These are phyloP conservation scores for Glonium stellatum DNA, from an alignment of 495 filamentous ascomycete genomes.

Conservation along the genomic window DNA sequence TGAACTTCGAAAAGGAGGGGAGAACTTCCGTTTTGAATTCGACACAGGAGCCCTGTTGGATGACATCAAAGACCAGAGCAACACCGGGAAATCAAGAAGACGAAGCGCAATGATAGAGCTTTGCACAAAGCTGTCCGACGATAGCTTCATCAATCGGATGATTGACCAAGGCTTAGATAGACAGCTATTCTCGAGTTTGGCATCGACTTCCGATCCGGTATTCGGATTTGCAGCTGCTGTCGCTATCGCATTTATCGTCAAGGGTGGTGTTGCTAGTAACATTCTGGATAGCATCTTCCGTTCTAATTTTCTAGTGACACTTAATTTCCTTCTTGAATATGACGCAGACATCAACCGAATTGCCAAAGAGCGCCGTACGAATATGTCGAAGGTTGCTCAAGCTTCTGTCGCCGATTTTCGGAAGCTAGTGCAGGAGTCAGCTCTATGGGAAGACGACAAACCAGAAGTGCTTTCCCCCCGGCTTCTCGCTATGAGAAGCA, in stretches of 20 bases:
- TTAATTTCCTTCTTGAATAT: constrained; percentile 48
- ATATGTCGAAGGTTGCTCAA: constrained; percentile 59
- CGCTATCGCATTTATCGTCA: constrained; percentile 50
- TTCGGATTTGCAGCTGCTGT: constrained; percentile 52
- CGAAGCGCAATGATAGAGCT: constrained; percentile 56
- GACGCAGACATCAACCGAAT: constrained; percentile 47
- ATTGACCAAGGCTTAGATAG: constrained; percentile 65
- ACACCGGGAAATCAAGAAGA: constrained; percentile 42
- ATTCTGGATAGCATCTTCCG: constrained; percentile 45
- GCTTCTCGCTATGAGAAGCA: constrained; percentile 53
- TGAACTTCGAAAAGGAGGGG: constrained; percentile 79
- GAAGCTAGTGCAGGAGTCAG: constrained; percentile 42
- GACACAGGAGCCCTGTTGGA: constrained; percentile 78
- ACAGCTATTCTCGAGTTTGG: constrained; percentile 52
- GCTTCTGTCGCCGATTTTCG: constrained; percentile 47
- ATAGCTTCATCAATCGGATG: constrained; percentile 67
- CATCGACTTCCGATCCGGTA: constrained; percentile 34
- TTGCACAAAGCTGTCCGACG: constrained; percentile 49
- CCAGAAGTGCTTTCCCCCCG: constrained; percentile 54
- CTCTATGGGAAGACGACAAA: constrained; percentile 49
- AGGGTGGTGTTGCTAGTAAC: constrained; percentile 43
- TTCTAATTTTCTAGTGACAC: constrained; percentile 44
- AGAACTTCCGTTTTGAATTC: constrained; percentile 71
- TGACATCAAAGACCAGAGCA: constrained; percentile 58
- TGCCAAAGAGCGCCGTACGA: constrained; percentile 57